Percentiles rank a stretch among this genome's conserved stretches.
phyloP scores from a whole-genome alignment of 2,329 filamentous ascomycete genomes.

The Amylocarpus encephaloides region DNA sequence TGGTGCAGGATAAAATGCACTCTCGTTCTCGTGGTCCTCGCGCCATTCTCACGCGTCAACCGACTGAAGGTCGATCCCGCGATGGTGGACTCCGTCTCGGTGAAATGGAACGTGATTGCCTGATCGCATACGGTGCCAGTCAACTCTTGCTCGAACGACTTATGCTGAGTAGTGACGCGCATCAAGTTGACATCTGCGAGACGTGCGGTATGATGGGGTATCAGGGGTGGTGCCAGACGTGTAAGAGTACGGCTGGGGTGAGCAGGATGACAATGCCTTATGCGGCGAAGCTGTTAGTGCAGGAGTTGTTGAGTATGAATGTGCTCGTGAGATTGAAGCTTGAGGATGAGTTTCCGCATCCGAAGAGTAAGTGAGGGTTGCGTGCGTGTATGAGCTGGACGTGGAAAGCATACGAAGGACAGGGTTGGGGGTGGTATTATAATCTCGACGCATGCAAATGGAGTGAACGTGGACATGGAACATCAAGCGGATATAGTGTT shows the following conservation, averaged over 20 bases:
- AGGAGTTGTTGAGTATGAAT: constrained; percentile 98
- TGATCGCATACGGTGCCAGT: constrained; percentile 93
- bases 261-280: constrained; percentile 96
- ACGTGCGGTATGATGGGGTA: constrained; percentile 93
- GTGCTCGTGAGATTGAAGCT: constrained; percentile 88
- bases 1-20: constrained; percentile 99
- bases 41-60: constrained; percentile 88
- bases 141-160: constrained; percentile 87
- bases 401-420: too few species aligned
- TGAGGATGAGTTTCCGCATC: constrained; percentile 80
- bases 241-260: constrained; percentile 76
- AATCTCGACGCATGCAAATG: too few species aligned
- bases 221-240: constrained; percentile 89
- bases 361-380: constrained; percentile 6
- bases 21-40: constrained; percentile 83
- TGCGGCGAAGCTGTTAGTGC: constrained; percentile 89
- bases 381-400: too few species aligned
- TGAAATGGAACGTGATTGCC: constrained; percentile 97
- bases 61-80: constrained; percentile 88
- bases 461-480: too few species aligned
- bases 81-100: constrained; percentile 89
- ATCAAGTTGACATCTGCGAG: constrained; percentile 90
- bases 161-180: constrained; percentile 90
- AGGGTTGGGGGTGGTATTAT: too few species aligned
- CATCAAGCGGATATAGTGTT: neutral